A percentile compares a stretch with the other conserved stretches of the same genome.
Evolutionary conservation across 345 rosid genomes (phyloP).

Genomic region (Populus alba): DNA sequence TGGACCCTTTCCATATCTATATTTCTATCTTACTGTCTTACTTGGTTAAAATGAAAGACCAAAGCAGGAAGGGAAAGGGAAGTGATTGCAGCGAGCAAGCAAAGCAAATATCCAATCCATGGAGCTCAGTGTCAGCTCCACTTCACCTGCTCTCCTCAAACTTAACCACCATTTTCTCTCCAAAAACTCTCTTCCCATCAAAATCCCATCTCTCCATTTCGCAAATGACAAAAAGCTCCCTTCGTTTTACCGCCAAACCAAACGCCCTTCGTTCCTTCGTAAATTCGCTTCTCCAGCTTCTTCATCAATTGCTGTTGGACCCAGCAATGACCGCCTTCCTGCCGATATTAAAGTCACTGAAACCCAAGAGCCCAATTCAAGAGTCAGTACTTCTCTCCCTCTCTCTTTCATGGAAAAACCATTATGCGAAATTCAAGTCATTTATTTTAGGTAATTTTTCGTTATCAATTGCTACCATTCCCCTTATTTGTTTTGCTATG

Average conservation of each 20-base stretch:
- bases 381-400: conserved; percentile 19
- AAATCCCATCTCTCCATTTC: conserved; percentile 30
- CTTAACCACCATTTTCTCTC: conserved; percentile 10
- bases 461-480: no score
- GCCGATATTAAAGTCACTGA: conserved; percentile 63
- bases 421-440: no score
- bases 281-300: conserved; percentile 26
- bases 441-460: no score
- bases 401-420: neutral
- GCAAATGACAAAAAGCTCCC: conserved; percentile 21
- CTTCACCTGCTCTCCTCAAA: conserved; percentile 25
- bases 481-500: neutral
- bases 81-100: no score
- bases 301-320: conserved; percentile 37
- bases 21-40: no score
- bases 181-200: conserved; percentile 17
- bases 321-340: conserved; percentile 59
- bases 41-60: no score
- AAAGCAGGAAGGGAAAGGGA: no score
- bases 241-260: conserved; percentile 38
- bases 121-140: conserved; percentile 62
- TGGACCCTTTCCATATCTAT: no score
- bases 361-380: conserved; percentile 59
- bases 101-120: conserved; percentile 21
- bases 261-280: conserved; percentile 12